A percentile compares a stretch with the other conserved stretches of the same genome.
These are phyloP conservation scores for Pascua sp. DNA, from an alignment of 1,284 basidiomycete genomes.

Conservation along the genomic window DNA sequence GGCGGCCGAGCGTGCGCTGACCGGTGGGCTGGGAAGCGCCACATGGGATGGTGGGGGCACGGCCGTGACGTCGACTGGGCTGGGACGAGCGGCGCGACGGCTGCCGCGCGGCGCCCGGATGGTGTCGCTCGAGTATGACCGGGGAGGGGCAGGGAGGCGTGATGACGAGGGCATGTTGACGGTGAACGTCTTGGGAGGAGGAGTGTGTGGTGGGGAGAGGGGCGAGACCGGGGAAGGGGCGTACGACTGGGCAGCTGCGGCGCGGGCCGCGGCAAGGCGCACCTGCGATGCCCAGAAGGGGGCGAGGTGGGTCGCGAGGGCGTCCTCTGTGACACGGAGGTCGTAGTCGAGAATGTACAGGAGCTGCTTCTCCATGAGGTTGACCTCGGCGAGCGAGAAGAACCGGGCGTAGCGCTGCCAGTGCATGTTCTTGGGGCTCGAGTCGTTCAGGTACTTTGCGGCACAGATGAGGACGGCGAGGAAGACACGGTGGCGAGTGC, in stretches of 20 bases:
- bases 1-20: not conserved
- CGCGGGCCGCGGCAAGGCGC: slow-evolving; percentile 12
- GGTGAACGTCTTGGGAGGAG: slow-evolving; percentile 9
- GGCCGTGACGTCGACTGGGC: slow-evolving; percentile 1
- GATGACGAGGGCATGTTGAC: slow-evolving; percentile 11
- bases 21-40: slow-evolving; percentile 9
- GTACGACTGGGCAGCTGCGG: slow-evolving; percentile 1
- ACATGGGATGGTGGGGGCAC: not conserved
- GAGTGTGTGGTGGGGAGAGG: slow-evolving; percentile 14
- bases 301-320: slow-evolving; percentile 12
- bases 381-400: slow-evolving; percentile 67
- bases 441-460: slow-evolving; percentile 97
- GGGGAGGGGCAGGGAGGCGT: slow-evolving; percentile 11
- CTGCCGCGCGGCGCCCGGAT: not conserved
- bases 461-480: slow-evolving; percentile 92
- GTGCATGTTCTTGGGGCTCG: slow-evolving; percentile 90
- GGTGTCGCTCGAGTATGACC: slow-evolving; percentile 5
- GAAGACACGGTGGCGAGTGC: slow-evolving; percentile 91
- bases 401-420: slow-evolving; percentile 71
- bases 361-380: slow-evolving; percentile 94
- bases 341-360: slow-evolving; percentile 84
- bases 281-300: slow-evolving; percentile 19
- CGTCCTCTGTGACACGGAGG: slow-evolving; percentile 70
- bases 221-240: not conserved
- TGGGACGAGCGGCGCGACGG: slow-evolving; percentile 3